Conservation (phyloP, 192 early-diverging fungal species). For the Gryganskiella cystojenkinii region DNA sequence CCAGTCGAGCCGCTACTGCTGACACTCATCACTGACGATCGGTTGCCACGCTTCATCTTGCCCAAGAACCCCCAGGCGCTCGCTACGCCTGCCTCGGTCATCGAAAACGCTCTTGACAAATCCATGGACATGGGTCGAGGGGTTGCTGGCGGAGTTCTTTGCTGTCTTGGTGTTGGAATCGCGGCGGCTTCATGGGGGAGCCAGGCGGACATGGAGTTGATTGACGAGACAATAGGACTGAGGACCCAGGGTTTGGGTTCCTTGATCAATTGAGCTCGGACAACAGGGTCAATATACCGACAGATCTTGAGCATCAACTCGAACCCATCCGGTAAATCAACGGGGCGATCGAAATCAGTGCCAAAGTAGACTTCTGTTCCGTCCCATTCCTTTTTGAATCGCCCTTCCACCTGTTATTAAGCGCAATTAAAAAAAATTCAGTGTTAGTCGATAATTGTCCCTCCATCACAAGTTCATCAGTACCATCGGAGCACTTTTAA, state of each 20-base stretch:
- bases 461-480: no score
- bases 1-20: conserved; percentile 17
- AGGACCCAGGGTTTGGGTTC: conserved; percentile 49
- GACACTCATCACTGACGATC: conserved; percentile 26
- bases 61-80: conserved; percentile 51
- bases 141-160: conserved; percentile 8
- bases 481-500: no score
- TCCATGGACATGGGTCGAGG: conserved; percentile 42
- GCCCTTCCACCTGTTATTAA: conserved; percentile 37
- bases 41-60: conserved; percentile 42
- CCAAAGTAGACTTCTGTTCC: conserved; percentile 47
- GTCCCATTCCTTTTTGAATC: conserved; percentile 44
- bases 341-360: conserved; percentile 43
- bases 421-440: neutral
- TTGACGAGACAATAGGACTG: conserved; percentile 49
- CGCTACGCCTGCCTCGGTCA: conserved; percentile 32
- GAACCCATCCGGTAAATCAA: conserved; percentile 45
- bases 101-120: conserved; percentile 27
- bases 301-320: conserved; percentile 44
- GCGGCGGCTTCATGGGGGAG: conserved; percentile 18
- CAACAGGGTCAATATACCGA: conserved; percentile 49
- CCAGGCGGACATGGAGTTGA: conserved; percentile 52
- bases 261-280: conserved; percentile 16
- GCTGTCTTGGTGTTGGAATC: conserved; percentile 26
- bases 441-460: neutral